These are phyloP conservation scores for Podosphaera xanthii DNA, from an alignment of 2,329 filamentous ascomycete species.

Conservation along the genomic window DNA sequence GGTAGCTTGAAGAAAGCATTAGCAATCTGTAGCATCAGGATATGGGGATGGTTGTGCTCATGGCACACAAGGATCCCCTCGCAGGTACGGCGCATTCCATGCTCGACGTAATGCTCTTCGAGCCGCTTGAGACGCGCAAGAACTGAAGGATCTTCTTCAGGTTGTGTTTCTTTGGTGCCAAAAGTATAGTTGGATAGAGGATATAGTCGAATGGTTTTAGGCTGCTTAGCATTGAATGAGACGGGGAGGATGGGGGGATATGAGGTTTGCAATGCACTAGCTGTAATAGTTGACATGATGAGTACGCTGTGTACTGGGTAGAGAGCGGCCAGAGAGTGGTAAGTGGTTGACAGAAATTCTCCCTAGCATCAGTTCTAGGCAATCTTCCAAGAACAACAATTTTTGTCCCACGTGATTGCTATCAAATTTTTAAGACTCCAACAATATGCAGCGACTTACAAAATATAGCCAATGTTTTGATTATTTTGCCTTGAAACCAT, in stretches of 20 bases:
- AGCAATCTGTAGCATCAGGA: constrained; percentile 96
- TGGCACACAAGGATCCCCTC: constrained; percentile 95
- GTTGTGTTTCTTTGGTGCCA: constrained; percentile 92
- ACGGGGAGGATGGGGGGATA: constrained; percentile 59
- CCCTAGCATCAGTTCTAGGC: neutral
- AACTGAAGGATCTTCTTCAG: constrained; percentile 91
- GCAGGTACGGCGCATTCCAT: constrained; percentile 94
- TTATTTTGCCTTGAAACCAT: no score
- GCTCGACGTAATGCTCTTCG: constrained; percentile 78
- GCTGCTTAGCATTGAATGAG: constrained; percentile 73
- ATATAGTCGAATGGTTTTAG: constrained; percentile 71
- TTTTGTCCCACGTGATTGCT: no score
- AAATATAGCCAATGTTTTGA: no score
- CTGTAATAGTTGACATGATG: constrained; percentile 68
- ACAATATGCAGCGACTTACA: no score
- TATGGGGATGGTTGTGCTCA: constrained; percentile 96
- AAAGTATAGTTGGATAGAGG: constrained; percentile 98
- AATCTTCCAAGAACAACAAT: no score
- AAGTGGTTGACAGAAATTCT: neutral
- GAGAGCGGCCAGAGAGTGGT: neutral
- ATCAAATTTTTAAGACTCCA: no score
- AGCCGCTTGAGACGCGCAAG: constrained; percentile 76
- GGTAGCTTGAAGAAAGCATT: constrained; percentile 99
- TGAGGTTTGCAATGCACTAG: constrained; percentile 51
- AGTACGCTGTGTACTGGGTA: neutral